Evolutionary conservation across 345 rosid genomes (phyloP).

Genomic region (Eucalyptus paniculata): DNA sequence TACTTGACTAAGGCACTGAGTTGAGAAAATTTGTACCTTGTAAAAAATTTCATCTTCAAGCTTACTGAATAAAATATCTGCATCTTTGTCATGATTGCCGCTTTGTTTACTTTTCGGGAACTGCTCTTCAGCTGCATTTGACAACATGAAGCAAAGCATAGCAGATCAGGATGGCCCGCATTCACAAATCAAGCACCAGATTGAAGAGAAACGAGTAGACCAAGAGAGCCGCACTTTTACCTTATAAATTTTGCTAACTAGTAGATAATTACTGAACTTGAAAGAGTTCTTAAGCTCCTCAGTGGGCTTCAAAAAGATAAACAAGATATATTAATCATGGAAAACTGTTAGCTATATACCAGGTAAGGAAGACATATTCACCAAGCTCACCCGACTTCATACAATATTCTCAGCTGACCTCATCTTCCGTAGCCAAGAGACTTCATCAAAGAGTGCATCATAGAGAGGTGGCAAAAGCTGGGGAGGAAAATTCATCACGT

Average conservation of each 20-base stretch:
- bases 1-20: neutral
- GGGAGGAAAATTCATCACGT: constrained; percentile 77
- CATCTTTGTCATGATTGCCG: constrained; percentile 17
- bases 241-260: constrained; percentile 70
- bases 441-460: constrained; percentile 72
- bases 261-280: constrained; percentile 43
- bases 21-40: constrained; percentile 22
- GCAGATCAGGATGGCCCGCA: neutral
- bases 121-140: constrained; percentile 40
- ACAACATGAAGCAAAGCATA: neutral
- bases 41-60: constrained; percentile 89
- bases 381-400: constrained; percentile 1
- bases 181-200: neutral
- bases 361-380: neutral
- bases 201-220: neutral
- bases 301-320: constrained; percentile 45
- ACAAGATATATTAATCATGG: neutral
- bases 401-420: constrained; percentile 37
- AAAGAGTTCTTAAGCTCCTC: constrained; percentile 58
- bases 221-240: constrained; percentile 4
- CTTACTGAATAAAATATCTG: constrained; percentile 42
- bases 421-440: constrained; percentile 87
- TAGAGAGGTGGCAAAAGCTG: constrained; percentile 85
- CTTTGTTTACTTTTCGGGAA: constrained; percentile 13
- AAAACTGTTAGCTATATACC: neutral